Conservation (phyloP, 2,329 filamentous ascomycete species). For the Penicillium sp. region DNA sequence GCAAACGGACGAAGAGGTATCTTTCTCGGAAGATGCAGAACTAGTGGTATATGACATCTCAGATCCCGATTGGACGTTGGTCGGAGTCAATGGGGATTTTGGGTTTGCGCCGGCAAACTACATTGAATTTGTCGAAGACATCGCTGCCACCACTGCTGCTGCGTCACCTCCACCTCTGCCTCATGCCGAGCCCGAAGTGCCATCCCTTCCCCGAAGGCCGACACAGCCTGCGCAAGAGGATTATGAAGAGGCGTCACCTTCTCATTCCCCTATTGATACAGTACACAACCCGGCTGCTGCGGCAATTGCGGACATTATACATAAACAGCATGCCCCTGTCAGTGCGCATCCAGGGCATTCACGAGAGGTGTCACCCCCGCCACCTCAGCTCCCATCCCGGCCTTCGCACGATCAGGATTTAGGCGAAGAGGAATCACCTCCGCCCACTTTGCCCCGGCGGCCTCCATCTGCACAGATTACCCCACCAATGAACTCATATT, state of each 20-base stretch:
- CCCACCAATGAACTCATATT: constrained; percentile 60
- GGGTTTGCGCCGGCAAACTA: constrained; percentile 97
- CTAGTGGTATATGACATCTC: constrained; percentile 85
- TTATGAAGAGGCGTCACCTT: constrained; percentile 20
- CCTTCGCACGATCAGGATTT: constrained; percentile 66
- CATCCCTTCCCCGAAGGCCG: constrained; percentile 35
- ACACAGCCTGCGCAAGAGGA: constrained; percentile 26
- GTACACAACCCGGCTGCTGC: constrained; percentile 55
- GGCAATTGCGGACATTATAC: constrained; percentile 54
- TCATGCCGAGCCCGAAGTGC: constrained; percentile 42
- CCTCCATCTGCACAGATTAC: constrained; percentile 57
- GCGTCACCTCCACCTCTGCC: constrained; percentile 26
- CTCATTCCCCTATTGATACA: constrained; percentile 44
- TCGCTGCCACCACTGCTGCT: constrained; percentile 49
- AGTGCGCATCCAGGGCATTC: constrained; percentile 27
- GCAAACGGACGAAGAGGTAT: constrained; percentile 96
- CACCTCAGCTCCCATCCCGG: constrained; percentile 38
- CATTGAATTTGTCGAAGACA: constrained; percentile 66
- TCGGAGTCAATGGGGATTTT: constrained; percentile 79
- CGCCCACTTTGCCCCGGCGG: constrained; percentile 60
- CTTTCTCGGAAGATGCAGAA: constrained; percentile 83
- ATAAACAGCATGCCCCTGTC: constrained; percentile 38
- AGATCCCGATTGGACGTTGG: constrained; percentile 95
- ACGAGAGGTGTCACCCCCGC: constrained; percentile 35
- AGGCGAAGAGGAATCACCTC: constrained; percentile 43